Conservation (phyloP, 768 basidiomycete genomes). For the Fibroporia radiculosa region DNA sequence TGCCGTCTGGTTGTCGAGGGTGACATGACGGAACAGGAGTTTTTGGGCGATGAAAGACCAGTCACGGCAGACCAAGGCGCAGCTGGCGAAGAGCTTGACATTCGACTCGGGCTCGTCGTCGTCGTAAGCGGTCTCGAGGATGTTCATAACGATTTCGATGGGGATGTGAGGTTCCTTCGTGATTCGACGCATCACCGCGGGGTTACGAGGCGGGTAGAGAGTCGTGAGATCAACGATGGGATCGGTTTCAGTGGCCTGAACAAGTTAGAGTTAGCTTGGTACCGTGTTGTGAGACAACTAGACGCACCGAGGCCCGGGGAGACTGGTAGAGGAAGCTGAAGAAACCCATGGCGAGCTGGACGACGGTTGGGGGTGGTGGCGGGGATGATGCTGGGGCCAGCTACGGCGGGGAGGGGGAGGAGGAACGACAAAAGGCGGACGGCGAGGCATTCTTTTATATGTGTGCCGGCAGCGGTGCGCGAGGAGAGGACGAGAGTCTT, state of each 20-base stretch:
- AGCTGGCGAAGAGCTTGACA: slow-evolving; percentile 38
- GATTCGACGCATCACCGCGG: slow-evolving; percentile 2
- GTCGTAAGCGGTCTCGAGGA: slow-evolving; percentile 51
- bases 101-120: slow-evolving; percentile 29
- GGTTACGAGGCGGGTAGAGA: slow-evolving; percentile 11
- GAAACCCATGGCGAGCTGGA: slow-evolving; percentile 7
- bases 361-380: neutral
- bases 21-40: slow-evolving; percentile 52
- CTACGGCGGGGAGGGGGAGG: neutral
- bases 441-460: slow-evolving; percentile 1
- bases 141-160: slow-evolving; percentile 52
- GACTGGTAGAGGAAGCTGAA: slow-evolving; percentile 6
- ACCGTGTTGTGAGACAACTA: neutral
- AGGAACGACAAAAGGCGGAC: neutral
- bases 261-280: neutral
- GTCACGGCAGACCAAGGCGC: slow-evolving; percentile 55
- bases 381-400: neutral
- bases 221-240: slow-evolving; percentile 32
- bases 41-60: slow-evolving; percentile 63
- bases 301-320: neutral
- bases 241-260: slow-evolving; percentile 25
- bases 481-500: neutral
- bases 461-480: neutral
- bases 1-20: slow-evolving; percentile 43
- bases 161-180: slow-evolving; percentile 32